A percentile compares a stretch with the other conserved stretches of the same genome.
Evolutionary conservation across 257 asterid species (phyloP).

Genomic region (Agastache rugosa): DNA sequence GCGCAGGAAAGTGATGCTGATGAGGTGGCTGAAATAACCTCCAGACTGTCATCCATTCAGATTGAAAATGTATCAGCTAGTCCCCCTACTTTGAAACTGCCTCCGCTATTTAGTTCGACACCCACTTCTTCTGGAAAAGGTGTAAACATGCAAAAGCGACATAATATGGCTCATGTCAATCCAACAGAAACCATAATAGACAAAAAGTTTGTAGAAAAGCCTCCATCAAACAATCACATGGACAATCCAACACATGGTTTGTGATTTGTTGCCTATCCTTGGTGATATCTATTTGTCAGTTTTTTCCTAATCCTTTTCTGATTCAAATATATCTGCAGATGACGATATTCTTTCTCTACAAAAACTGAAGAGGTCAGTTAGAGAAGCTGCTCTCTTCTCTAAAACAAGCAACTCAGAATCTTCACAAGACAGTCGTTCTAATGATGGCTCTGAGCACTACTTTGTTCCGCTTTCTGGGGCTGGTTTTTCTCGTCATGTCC

Average conservation of each 20-base stretch:
- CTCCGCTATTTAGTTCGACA: conserved; percentile 88
- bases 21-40: conserved; percentile 74
- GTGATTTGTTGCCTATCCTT: conserved; percentile 38
- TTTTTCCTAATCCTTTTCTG: conserved; percentile 12
- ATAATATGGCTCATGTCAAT: conserved; percentile 55
- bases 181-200: conserved; percentile 59
- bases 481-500: conserved; percentile 65
- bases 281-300: conserved; percentile 26
- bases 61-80: conserved; percentile 79
- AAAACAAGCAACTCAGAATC: conserved; percentile 63
- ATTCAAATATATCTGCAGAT: conserved; percentile 58
- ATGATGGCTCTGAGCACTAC: conserved; percentile 89
- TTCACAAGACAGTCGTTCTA: conserved; percentile 83
- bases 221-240: conserved; percentile 45
- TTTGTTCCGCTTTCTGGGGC: conserved; percentile 80
- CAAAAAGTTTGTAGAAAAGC: conserved; percentile 58
- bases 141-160: conserved; percentile 76
- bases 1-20: conserved; percentile 69
- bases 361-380: conserved; percentile 88
- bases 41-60: conserved; percentile 80
- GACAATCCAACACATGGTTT: conserved; percentile 69
- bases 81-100: conserved; percentile 88
- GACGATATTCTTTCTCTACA: conserved; percentile 69
- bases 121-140: conserved; percentile 90
- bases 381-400: conserved; percentile 91